Evolutionary conservation across 139 green algal genomes (phyloP).

Genomic region (Micromonas commoda): DNA sequence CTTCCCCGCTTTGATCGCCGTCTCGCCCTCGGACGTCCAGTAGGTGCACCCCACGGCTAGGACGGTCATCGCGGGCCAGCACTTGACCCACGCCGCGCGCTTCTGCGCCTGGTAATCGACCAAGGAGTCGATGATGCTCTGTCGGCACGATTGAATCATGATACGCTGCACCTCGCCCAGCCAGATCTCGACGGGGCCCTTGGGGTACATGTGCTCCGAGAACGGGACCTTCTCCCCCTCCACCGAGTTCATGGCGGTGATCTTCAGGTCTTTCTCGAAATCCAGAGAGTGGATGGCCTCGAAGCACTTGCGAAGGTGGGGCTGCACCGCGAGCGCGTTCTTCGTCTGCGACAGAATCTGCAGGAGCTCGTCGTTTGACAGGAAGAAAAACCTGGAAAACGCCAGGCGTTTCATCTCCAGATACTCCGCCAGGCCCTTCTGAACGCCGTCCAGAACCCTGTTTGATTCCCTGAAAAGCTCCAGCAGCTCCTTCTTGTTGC

Average conservation of each 20-base stretch:
- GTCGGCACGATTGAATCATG: conserved; percentile 57
- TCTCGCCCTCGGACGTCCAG: conserved; percentile 47
- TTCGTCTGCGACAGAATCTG: conserved; percentile 49
- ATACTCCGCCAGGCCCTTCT: conserved; percentile 48
- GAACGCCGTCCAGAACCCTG: conserved; percentile 43
- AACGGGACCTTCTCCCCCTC: conserved; percentile 48
- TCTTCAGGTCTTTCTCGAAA: conserved; percentile 60
- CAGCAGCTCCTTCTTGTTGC: conserved; percentile 36
- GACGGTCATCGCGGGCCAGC: conserved; percentile 75
- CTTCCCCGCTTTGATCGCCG: conserved; percentile 21
- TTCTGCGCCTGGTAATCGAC: conserved; percentile 35
- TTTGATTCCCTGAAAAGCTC: conserved; percentile 40
- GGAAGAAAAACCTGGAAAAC: conserved; percentile 57
- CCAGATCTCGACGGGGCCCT: conserved; percentile 71
- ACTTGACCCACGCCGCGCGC: conserved; percentile 61
- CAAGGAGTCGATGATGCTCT: conserved; percentile 44
- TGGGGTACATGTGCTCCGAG: conserved; percentile 44
- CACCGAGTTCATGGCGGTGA: conserved; percentile 61
- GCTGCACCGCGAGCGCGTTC: conserved; percentile 47
- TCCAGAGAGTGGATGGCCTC: conserved; percentile 71
- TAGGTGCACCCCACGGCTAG: conserved; percentile 56
- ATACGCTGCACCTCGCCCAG: conserved; percentile 65
- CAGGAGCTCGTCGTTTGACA: conserved; percentile 51
- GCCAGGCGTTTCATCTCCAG: conserved; percentile 62
- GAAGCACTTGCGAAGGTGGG: conserved; percentile 77